phyloP scores from a whole-genome alignment of 768 basidiomycete genomes.

The Erythrobasidium yunnanense region DNA sequence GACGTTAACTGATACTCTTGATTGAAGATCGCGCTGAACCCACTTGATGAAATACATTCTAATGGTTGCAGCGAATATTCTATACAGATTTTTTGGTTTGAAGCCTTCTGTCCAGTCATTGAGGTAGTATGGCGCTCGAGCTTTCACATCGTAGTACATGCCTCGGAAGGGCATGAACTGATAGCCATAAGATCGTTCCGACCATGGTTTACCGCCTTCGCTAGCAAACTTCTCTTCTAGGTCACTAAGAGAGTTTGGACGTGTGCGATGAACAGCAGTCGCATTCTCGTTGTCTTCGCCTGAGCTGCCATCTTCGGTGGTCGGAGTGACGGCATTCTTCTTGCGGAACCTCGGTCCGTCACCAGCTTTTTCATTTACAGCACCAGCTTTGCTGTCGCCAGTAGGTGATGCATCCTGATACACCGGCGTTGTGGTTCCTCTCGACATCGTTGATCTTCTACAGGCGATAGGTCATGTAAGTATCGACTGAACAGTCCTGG shows the following conservation, averaged over 20 bases:
- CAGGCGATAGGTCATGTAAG: no score
- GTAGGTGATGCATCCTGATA: no score
- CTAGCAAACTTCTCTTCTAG: constrained; percentile 6
- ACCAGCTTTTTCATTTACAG: not conserved
- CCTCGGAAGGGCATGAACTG: constrained; percentile 44
- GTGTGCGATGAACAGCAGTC: not conserved
- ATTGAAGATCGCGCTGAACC: constrained; percentile 34
- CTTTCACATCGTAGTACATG: constrained; percentile 58
- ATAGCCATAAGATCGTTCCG: constrained; percentile 3
- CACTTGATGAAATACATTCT: constrained; percentile 79
- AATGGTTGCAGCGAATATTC: constrained; percentile 74
- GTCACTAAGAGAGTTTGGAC: no score
- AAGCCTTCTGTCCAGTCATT: constrained; percentile 85
- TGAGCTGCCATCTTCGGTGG: not conserved
- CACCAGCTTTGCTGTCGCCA: no score
- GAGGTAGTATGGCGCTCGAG: constrained; percentile 65
- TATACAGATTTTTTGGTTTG: constrained; percentile 53
- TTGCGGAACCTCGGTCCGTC: not conserved
- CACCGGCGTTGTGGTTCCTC: no score
- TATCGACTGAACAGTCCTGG: no score
- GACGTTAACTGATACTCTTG: no score
- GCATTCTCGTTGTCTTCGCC: not conserved
- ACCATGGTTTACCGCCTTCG: constrained; percentile 21
- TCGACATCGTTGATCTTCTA: no score
- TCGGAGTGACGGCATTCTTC: not conserved